These are phyloP conservation scores for Monilinia aucupariae DNA, from an alignment of 2,329 filamentous ascomycete species.

Conservation along the genomic window DNA sequence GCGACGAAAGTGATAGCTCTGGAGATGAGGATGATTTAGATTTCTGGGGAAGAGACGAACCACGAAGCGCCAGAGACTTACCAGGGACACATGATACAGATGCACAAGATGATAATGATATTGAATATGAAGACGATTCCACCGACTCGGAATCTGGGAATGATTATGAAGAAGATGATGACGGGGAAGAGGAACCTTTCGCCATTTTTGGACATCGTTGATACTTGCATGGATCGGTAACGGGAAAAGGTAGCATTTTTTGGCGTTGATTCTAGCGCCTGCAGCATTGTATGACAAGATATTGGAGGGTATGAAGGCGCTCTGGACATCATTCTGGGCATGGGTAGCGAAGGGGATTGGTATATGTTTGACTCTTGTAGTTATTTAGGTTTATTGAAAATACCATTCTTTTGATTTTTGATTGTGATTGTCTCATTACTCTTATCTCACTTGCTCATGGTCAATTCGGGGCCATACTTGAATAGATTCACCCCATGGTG, in stretches of 20 bases:
- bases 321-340: conserved; percentile 10
- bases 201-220: conserved; percentile 49
- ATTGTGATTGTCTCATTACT: background rate
- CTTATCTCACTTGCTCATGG: background rate
- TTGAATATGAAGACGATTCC: conserved; percentile 25
- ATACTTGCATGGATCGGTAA: conserved; percentile 14
- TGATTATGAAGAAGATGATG: conserved; percentile 38
- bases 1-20: conserved; percentile 44
- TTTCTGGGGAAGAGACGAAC: conserved; percentile 45
- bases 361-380: conserved; percentile 13
- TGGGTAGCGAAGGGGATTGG: background rate
- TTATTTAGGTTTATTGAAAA: conserved; percentile 1
- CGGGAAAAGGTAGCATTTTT: conserved; percentile 5
- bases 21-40: conserved; percentile 46
- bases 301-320: conserved; percentile 4
- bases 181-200: conserved; percentile 44
- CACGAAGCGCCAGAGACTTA: conserved; percentile 29
- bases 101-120: conserved; percentile 39
- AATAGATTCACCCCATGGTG: background rate
- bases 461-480: background rate
- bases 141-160: conserved; percentile 22
- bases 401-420: conserved; percentile 3
- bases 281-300: conserved; percentile 2
- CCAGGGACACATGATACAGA: conserved; percentile 30
- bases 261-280: conserved; percentile 7